phyloP scores from a whole-genome alignment of 805 yeast species.

The Komagataella pseudopastoris region DNA sequence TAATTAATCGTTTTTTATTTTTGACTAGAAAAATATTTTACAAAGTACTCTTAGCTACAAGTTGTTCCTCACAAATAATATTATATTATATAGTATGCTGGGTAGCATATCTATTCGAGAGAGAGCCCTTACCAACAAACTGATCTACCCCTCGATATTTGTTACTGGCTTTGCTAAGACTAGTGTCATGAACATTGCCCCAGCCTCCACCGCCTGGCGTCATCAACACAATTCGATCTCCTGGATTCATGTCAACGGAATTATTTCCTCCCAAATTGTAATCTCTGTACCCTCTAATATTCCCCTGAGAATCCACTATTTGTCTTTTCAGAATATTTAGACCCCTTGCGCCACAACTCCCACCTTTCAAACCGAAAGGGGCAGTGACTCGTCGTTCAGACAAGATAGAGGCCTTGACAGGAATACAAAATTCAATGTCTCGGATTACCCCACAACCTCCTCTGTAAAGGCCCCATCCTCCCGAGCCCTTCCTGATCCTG shows the following conservation, averaged over 20 bases:
- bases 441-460: constrained; percentile 88
- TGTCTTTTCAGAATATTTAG: constrained; percentile 35
- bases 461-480: constrained; percentile 57
- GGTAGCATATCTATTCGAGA: background rate
- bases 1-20: background rate
- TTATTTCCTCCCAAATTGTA: constrained; percentile 62
- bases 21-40: background rate
- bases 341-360: constrained; percentile 66
- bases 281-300: constrained; percentile 18
- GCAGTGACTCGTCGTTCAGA: constrained; percentile 78
- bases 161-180: background rate
- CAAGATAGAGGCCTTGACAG: constrained; percentile 64
- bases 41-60: background rate
- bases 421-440: constrained; percentile 67
- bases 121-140: constrained; percentile 1
- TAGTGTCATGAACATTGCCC: constrained; percentile 21
- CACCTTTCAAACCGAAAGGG: constrained; percentile 84
- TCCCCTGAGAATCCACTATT: constrained; percentile 15
- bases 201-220: constrained; percentile 89
- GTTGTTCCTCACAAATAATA: background rate
- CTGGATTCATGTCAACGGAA: constrained; percentile 38
- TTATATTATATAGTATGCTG: background rate
- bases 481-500: constrained; percentile 57
- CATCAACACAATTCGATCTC: constrained; percentile 52
- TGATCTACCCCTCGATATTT: background rate